Base-by-base conservation (phyloP, 2,329 filamentous ascomycete genomes). In the Alternaria burnsii region DNA sequence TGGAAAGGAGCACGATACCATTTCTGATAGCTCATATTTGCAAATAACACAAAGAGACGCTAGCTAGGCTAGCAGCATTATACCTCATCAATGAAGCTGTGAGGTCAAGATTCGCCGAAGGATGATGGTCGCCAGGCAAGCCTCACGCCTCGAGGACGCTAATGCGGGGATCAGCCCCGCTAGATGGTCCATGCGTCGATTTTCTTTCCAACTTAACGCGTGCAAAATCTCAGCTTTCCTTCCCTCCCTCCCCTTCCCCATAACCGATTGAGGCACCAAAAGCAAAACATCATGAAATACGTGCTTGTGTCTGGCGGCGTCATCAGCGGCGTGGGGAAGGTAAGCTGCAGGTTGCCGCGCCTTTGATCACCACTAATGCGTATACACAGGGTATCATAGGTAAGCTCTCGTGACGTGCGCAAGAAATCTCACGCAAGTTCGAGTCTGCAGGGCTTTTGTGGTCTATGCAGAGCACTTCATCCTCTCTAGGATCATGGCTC, bases 271-370 rank as follows among this genome's bases (percentile, higher is more conserved):
- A 78, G 77, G 59, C 69, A 71, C 78, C 74, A 74, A 75, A 75
- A 74, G 69, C 71, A 77, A 52, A 76, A 43, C 56, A 88, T 82
- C 74, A 93, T 93, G 90, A 92, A 92, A 83, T 92, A 92, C 84
- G 89, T 93, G 80, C 84, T 93, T 69, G 90, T 93, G 69, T 91
- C 89, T 71, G 91, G 91, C 85, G 91, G 90, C 65, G 76, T 78
- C 56, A 78, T 77, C 66, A 76, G 74, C 70, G 75, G 75, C 68
- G 75, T 78, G 73, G 75, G 75, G 74, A 78, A 78, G 75, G 75
- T 91, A 80, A 82, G 83, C 78, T 38, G 62, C 58, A 52, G 52
- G 54, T 52, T 41, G 57, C 32, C 30, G 62, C 54, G 48, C 56
- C 56, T 61, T 62, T 64, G 54, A 63, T 56, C 38, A 51, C 59